Evolutionary conservation across 169 alveolate species (phyloP).

Genomic region (Theileria luwenshuni): DNA sequence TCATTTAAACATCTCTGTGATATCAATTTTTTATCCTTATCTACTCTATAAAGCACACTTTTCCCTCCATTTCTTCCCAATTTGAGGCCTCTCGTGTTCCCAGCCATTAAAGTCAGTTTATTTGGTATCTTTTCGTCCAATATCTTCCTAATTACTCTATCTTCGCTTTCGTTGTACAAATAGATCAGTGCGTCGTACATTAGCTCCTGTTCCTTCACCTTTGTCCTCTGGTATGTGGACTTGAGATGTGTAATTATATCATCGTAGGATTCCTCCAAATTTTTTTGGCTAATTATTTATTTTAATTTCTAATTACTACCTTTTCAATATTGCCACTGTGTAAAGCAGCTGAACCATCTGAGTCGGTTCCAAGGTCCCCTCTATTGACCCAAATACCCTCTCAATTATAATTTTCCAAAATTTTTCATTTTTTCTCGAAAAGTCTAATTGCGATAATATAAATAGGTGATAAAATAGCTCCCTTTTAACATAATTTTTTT

Average conservation of each 20-base stretch:
- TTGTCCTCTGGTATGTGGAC: slow-evolving; percentile 24
- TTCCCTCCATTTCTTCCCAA: slow-evolving; percentile 42
- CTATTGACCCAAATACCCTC: neutral
- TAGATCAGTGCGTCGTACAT: slow-evolving; percentile 29
- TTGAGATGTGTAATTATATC: slow-evolving; percentile 23
- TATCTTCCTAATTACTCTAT: slow-evolving; percentile 15
- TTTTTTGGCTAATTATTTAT: neutral
- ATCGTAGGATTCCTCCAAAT: neutral
- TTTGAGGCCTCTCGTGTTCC: slow-evolving; percentile 15
- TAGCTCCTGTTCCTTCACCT: slow-evolving; percentile 39
- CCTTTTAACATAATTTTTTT: slow-evolving; percentile 15
- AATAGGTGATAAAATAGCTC: slow-evolving; percentile 36
- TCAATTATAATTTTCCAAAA: neutral
- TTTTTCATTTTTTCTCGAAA: neutral
- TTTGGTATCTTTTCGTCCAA: slow-evolving; percentile 38
- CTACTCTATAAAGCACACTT: slow-evolving; percentile 16
- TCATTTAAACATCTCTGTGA: slow-evolving; percentile 34
- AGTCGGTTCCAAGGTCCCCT: slow-evolving; percentile 1
- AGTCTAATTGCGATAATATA: neutral
- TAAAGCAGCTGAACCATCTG: slow-evolving; percentile 4
- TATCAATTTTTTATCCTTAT: neutral
- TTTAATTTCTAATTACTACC: neutral
- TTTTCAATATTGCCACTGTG: slow-evolving; percentile 13
- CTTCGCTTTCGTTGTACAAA: slow-evolving; percentile 1
- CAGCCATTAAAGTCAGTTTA: slow-evolving; percentile 40